A percentile compares a stretch with the other conserved stretches of the same genome.
Evolutionary conservation across 352 stramenopile species (phyloP).

Genomic region (Hyaloperonospora brassicae): DNA sequence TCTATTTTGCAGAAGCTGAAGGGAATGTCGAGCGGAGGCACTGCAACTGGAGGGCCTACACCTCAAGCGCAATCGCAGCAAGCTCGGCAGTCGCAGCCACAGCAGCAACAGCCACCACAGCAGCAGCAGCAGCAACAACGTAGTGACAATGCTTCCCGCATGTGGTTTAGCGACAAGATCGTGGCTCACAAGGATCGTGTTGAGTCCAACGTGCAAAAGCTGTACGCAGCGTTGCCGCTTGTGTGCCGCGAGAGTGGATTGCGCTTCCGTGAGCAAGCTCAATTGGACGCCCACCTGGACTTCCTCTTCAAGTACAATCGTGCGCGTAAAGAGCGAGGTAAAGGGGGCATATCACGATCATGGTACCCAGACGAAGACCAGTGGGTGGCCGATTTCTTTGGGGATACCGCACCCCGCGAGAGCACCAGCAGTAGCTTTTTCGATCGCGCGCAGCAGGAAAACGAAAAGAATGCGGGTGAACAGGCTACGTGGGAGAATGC

Average conservation of each 20-base stretch:
- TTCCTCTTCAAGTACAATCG: conserved; percentile 86
- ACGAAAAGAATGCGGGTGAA: conserved; percentile 43
- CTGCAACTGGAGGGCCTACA: too few relatives aligned
- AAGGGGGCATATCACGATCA: conserved; percentile 69
- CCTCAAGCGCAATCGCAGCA: too few relatives aligned
- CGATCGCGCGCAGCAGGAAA: conserved; percentile 47
- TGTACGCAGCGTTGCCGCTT: conserved; percentile 76
- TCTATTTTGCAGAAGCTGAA: conserved; percentile 82
- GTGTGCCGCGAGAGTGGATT: conserved; percentile 75
- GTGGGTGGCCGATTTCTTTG: conserved; percentile 69
- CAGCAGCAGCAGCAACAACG: conserved; percentile 1
- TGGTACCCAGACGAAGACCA: conserved; percentile 81
- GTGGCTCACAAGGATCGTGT: conserved; percentile 77
- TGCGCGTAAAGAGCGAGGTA: conserved; percentile 69
- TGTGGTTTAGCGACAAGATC: conserved; percentile 83
- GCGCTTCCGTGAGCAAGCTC: conserved; percentile 68
- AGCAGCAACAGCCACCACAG: too few relatives aligned
- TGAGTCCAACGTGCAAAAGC: conserved; percentile 77
- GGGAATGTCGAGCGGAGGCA: conserved; percentile 27
- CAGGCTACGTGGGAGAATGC: conserved; percentile 53
- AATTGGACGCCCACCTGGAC: conserved; percentile 75
- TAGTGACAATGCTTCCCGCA: conserved; percentile 46
- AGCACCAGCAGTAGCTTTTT: conserved; percentile 76
- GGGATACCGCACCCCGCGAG: conserved; percentile 48
- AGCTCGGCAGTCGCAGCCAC: conserved; percentile 6